Evolutionary conservation across 345 rosid species (phyloP).

Genomic region (Brassica rapa): DNA sequence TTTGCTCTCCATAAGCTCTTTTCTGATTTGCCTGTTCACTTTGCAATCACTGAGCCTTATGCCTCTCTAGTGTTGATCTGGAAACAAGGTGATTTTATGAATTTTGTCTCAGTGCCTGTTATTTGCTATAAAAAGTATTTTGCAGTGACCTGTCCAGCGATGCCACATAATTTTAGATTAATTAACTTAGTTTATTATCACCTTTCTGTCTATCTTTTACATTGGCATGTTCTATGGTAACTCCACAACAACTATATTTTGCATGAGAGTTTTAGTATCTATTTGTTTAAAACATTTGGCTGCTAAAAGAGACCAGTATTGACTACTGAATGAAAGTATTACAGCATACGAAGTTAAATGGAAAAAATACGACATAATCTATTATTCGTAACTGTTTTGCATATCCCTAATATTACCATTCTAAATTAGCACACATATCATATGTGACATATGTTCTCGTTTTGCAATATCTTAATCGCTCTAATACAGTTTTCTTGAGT

Average conservation of each 20-base stretch:
- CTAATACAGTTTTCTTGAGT: slow-evolving; percentile 22
- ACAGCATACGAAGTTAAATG: not conserved
- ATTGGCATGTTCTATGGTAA: slow-evolving; percentile 14
- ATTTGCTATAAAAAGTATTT: not conserved
- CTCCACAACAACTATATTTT: not conserved
- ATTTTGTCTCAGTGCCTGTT: slow-evolving; percentile 20
- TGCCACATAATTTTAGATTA: slow-evolving; percentile 5
- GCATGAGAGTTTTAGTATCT: slow-evolving; percentile 4
- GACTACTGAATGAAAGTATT: not conserved
- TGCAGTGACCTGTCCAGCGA: slow-evolving; percentile 4
- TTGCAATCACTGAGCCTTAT: slow-evolving; percentile 70
- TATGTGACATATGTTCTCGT: not conserved
- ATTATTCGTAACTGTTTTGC: not conserved
- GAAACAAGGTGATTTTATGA: slow-evolving; percentile 66
- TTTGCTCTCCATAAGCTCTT: slow-evolving; percentile 75
- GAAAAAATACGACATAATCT: not conserved
- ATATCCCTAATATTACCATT: slow-evolving; percentile 16
- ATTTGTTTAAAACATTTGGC: not conserved
- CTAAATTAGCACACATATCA: not conserved
- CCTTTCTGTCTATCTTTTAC: slow-evolving; percentile 8
- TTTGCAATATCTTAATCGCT: slow-evolving; percentile 16
- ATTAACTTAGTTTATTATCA: not conserved
- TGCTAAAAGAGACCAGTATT: not conserved
- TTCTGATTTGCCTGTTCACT: slow-evolving; percentile 75
- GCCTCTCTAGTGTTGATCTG: slow-evolving; percentile 67